These are phyloP conservation scores for Fusarium napiforme DNA, from an alignment of 2,329 filamentous ascomycete genomes.

Conservation along the genomic window DNA sequence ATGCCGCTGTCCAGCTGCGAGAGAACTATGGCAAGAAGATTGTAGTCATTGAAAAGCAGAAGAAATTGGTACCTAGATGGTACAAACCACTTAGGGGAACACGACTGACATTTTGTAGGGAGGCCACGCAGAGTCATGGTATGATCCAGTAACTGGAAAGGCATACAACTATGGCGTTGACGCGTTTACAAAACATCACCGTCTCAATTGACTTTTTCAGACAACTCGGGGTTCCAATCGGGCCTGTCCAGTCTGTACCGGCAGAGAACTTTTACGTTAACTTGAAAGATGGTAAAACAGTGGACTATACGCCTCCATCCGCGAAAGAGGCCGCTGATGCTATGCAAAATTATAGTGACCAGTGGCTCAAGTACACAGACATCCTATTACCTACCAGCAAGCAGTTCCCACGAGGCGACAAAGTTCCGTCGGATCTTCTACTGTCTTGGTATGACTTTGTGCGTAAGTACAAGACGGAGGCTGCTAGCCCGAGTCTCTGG, in stretches of 20 bases:
- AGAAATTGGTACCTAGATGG: neutral
- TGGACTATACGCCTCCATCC: neutral
- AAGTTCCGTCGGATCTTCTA: neutral
- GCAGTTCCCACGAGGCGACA: neutral
- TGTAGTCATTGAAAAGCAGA: neutral
- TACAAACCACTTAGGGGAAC: rapidly evolving
- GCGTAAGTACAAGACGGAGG: neutral
- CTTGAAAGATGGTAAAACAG: neutral
- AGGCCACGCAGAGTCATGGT: neutral
- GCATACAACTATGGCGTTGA: neutral
- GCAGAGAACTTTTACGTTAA: neutral
- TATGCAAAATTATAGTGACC: neutral
- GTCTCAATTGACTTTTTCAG: neutral
- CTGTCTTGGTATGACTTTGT: neutral
- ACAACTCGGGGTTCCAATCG: neutral
- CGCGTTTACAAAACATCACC: neutral
- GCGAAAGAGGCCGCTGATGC: neutral
- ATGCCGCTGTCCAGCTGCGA: neutral
- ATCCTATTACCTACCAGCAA: neutral
- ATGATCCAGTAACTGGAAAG: neutral
- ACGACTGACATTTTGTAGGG: neutral
- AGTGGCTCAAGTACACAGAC: neutral
- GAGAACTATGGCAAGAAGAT: neutral
- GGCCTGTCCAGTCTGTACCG: neutral
- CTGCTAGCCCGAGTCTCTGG: neutral